phyloP scores from a whole-genome alignment of 345 rosid species.

The Rhodamnia rubescens region DNA sequence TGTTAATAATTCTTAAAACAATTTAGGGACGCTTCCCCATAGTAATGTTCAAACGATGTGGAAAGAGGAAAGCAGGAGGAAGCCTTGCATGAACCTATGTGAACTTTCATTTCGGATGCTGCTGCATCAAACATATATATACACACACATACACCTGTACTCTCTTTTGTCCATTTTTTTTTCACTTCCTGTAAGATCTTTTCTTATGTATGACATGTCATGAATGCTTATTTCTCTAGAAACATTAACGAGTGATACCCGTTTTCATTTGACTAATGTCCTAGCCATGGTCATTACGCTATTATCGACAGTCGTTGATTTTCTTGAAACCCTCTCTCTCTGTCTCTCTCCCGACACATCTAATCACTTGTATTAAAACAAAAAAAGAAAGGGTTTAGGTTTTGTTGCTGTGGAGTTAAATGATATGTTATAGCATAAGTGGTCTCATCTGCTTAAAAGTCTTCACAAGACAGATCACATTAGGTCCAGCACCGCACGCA shows the following conservation, averaged over 20 bases:
- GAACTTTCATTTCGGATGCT: background rate
- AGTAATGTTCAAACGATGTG: background rate
- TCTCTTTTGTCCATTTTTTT: background rate
- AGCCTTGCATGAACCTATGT: background rate
- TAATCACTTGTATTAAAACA: background rate
- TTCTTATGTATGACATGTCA: background rate
- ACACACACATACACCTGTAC: background rate
- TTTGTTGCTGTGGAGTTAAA: background rate
- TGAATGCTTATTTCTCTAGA: background rate
- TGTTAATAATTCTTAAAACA: background rate
- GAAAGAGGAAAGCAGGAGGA: background rate
- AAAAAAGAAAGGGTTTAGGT: background rate
- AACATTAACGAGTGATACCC: background rate
- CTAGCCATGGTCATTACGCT: background rate
- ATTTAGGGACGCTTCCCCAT: background rate
- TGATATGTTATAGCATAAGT: background rate
- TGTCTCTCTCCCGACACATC: background rate
- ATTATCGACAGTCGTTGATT: background rate
- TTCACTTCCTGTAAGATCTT: background rate
- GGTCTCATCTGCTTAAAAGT: background rate
- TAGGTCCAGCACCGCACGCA: background rate
- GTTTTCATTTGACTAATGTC: background rate
- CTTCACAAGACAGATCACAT: background rate
- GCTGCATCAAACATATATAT: background rate
- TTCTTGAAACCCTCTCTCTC: background rate